Conservation (phyloP, 345 rosid species). For the Populus nigra region DNA sequence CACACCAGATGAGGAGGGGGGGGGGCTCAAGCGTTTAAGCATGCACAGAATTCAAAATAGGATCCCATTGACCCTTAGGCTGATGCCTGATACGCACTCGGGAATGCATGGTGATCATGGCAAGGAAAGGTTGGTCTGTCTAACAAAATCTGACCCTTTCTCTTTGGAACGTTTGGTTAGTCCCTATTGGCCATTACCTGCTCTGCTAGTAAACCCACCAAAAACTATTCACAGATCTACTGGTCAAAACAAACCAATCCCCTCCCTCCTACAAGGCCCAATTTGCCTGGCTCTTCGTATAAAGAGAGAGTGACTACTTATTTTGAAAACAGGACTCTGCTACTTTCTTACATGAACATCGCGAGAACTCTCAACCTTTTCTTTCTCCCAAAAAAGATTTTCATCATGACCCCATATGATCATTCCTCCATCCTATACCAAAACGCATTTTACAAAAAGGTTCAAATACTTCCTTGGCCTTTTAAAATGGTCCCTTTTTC, state of each 20-base stretch:
- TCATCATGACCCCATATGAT: neutral
- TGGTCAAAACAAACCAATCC: conserved; percentile 5
- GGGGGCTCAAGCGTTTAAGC: neutral
- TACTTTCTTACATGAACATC: neutral
- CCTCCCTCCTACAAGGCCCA: neutral
- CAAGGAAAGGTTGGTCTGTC: conserved; percentile 28
- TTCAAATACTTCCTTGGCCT: neutral
- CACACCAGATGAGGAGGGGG: neutral
- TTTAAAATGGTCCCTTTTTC: neutral
- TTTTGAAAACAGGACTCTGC: neutral
- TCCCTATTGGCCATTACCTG: neutral
- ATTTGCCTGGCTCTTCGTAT: neutral
- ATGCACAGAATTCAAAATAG: too few relatives aligned
- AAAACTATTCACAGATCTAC: conserved; percentile 5
- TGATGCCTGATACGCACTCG: neutral
- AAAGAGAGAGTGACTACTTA: neutral
- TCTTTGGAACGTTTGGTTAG: conserved; percentile 35
- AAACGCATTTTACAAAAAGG: neutral
- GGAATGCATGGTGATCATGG: neutral
- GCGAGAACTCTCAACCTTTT: neutral
- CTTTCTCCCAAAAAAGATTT: neutral
- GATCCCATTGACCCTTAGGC: neutral
- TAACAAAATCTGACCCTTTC: conserved; percentile 17
- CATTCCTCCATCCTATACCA: neutral
- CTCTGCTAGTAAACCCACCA: conserved; percentile 2